phyloP scores from a whole-genome alignment of 768 basidiomycete species.

The Calvatia gigantea region DNA sequence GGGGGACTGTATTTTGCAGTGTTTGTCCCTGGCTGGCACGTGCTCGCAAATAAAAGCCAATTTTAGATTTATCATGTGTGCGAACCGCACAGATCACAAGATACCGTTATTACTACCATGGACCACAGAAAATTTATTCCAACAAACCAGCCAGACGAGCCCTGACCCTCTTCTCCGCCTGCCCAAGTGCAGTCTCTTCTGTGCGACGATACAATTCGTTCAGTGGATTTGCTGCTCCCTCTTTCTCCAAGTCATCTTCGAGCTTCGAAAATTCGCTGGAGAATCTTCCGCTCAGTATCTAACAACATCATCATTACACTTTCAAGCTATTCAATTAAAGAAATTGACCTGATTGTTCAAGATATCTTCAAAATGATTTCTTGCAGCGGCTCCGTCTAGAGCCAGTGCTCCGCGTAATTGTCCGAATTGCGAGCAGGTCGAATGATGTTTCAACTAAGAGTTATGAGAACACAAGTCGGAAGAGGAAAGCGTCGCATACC shows the following conservation, averaged over 20 bases:
- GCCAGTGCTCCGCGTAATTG: constrained; percentile 55
- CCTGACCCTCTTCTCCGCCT: constrained; percentile 59
- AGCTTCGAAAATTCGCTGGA: constrained; percentile 50
- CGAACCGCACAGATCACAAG: neutral
- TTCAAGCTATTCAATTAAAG: neutral
- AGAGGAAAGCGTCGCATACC: constrained; percentile 24
- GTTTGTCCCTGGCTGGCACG: constrained; percentile 8
- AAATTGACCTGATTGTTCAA: constrained; percentile 48
- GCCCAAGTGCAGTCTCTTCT: constrained; percentile 48
- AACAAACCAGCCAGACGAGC: constrained; percentile 41
- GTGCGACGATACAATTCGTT: constrained; percentile 48
- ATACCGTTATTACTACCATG: too few relatives aligned
- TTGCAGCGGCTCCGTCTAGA: constrained; percentile 46
- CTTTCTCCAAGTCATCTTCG: constrained; percentile 53
- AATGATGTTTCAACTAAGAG: constrained; percentile 54
- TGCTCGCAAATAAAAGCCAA: neutral
- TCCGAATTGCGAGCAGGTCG: constrained; percentile 58
- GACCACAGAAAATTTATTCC: neutral
- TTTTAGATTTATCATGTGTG: too few relatives aligned
- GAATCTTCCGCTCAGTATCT: constrained; percentile 62
- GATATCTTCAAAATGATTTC: constrained; percentile 56
- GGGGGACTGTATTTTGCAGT: constrained; percentile 4
- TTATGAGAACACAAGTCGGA: neutral
- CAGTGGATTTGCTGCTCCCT: constrained; percentile 51
- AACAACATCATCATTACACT: neutral